phyloP scores from a whole-genome alignment of 495 filamentous ascomycete genomes.

The Platismatia glauca region DNA sequence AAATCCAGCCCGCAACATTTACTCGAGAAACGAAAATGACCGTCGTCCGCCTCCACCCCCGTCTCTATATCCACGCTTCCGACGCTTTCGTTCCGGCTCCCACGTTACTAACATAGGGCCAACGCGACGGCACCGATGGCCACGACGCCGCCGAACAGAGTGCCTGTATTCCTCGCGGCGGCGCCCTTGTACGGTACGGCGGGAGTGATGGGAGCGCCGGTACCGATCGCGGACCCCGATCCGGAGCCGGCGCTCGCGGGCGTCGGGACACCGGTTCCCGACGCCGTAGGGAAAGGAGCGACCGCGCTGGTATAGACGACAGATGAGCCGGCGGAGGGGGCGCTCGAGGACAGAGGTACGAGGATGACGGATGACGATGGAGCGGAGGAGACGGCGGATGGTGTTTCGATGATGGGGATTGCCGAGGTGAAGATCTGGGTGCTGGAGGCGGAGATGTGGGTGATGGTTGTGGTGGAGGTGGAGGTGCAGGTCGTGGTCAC shows the following conservation, averaged over 20 bases:
- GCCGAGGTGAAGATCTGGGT: conserved; percentile 14
- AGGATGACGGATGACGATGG: neutral
- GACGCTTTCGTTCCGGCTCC: too few species aligned
- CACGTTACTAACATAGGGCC: conserved; percentile 11
- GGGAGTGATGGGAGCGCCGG: conserved; percentile 4
- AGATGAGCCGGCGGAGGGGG: neutral
- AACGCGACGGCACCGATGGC: conserved; percentile 8
- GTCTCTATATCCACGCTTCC: too few species aligned
- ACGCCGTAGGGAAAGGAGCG: conserved; percentile 9
- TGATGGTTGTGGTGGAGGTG: conserved; percentile 16
- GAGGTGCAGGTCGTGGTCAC: conserved; percentile 16
- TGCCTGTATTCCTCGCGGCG: neutral
- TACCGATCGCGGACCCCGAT: neutral
- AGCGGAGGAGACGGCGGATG: neutral
- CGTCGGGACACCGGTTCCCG: neutral
- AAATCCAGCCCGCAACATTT: neutral
- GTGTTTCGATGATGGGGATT: neutral
- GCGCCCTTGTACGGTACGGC: conserved; percentile 7
- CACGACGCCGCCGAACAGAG: neutral
- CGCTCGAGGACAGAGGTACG: neutral
- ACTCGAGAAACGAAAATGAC: conserved; percentile 1
- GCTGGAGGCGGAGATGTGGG: conserved; percentile 10
- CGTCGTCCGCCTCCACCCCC: neutral
- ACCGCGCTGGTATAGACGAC: neutral
- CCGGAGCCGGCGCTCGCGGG: neutral